These are phyloP conservation scores for Vararia minispora DNA, from an alignment of 768 basidiomycete species.

Conservation along the genomic window DNA sequence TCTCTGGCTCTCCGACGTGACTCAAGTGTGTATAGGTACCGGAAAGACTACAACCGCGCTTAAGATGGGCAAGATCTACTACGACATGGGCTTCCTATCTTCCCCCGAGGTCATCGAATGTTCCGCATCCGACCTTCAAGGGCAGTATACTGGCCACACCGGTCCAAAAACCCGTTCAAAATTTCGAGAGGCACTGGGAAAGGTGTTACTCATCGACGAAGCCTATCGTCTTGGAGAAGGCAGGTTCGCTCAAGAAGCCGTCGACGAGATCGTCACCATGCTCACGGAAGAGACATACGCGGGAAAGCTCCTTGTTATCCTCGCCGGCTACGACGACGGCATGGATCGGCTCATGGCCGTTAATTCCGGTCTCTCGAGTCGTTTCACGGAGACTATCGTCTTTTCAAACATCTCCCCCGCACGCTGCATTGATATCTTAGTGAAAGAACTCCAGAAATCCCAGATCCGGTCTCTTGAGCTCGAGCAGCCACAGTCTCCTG, in stretches of 20 bases:
- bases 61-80: slow-evolving; percentile 53
- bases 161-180: slow-evolving; percentile 52
- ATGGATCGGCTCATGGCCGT: slow-evolving; percentile 49
- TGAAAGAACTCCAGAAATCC: slow-evolving; percentile 34
- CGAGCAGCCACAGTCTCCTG: slow-evolving; percentile 18
- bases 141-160: slow-evolving; percentile 60
- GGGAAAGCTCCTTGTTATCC: slow-evolving; percentile 50
- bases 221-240: slow-evolving; percentile 55
- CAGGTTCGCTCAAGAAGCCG: slow-evolving; percentile 57
- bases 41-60: slow-evolving; percentile 55
- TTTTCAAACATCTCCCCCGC: slow-evolving; percentile 41
- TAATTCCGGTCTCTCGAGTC: slow-evolving; percentile 55
- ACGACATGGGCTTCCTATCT: slow-evolving; percentile 48
- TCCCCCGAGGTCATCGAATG: slow-evolving; percentile 49
- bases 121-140: slow-evolving; percentile 60
- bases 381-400: slow-evolving; percentile 49
- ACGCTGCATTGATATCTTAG: slow-evolving; percentile 39
- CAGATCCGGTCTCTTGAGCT: slow-evolving; percentile 29
- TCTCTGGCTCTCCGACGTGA: too few species aligned
- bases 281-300: slow-evolving; percentile 48
- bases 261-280: slow-evolving; percentile 57
- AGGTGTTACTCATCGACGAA: slow-evolving; percentile 63
- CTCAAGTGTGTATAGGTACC: slow-evolving; percentile 34
- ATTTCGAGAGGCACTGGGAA: slow-evolving; percentile 55
- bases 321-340: slow-evolving; percentile 61